Evolutionary conservation across 345 rosid species (phyloP).

Genomic region (Ceriops zippeliana): DNA sequence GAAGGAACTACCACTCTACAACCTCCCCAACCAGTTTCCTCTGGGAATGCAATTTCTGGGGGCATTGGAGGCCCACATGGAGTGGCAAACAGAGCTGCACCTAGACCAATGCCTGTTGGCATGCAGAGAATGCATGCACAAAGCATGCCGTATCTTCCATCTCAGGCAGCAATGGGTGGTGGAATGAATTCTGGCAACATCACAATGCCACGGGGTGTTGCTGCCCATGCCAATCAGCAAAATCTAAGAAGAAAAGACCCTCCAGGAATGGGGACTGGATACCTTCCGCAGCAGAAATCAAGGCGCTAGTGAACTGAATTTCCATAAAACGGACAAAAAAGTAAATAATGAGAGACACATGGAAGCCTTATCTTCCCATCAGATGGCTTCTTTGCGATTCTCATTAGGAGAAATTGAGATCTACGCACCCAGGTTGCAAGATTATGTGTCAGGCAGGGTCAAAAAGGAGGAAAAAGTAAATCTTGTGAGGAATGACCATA

Average conservation of each 20-base stretch:
- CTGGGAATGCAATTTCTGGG: slow-evolving; percentile 58
- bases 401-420: neutral
- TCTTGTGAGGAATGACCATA: neutral
- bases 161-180: slow-evolving; percentile 58
- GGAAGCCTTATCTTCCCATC: neutral
- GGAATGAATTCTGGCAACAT: slow-evolving; percentile 78
- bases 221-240: slow-evolving; percentile 63
- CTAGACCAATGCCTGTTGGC: slow-evolving; percentile 62
- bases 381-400: neutral
- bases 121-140: slow-evolving; percentile 84
- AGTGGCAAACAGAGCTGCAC: slow-evolving; percentile 55
- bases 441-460: neutral
- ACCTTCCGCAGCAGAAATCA: slow-evolving; percentile 81
- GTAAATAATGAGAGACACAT: neutral
- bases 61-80: slow-evolving; percentile 57
- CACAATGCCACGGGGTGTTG: slow-evolving; percentile 69
- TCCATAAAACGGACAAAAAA: neutral
- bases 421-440: neutral
- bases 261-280: slow-evolving; percentile 69
- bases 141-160: slow-evolving; percentile 61
- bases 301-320: slow-evolving; percentile 52
- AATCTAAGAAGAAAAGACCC: slow-evolving; percentile 85
- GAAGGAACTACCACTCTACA: slow-evolving; percentile 93
- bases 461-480: neutral
- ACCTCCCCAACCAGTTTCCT: slow-evolving; percentile 64